These are phyloP conservation scores for Coniophora puteana DNA, from an alignment of 1,284 basidiomycete genomes.

Conservation along the genomic window DNA sequence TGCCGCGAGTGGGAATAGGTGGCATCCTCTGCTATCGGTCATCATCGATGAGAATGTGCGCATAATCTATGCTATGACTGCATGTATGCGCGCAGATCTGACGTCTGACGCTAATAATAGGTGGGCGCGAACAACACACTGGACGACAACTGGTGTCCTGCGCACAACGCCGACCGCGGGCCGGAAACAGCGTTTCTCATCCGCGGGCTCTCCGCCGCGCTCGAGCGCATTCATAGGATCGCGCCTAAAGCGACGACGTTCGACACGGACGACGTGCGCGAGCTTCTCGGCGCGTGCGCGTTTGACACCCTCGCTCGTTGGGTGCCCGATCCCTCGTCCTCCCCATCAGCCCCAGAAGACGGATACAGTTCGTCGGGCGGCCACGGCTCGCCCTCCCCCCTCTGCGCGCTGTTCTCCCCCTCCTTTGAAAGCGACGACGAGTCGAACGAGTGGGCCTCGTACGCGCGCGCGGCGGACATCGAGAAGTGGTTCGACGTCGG, in stretches of 20 bases:
- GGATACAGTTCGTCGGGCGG: too few relatives aligned
- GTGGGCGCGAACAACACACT: conserved; percentile 77
- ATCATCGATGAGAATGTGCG: conserved; percentile 54
- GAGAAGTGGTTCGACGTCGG: too few relatives aligned
- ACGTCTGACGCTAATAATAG: too few relatives aligned
- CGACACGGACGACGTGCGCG: conserved; percentile 50
- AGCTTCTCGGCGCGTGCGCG: conserved; percentile 71
- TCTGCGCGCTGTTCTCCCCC: too few relatives aligned
- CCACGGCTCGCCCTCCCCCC: too few relatives aligned
- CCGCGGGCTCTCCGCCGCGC: conserved; percentile 51
- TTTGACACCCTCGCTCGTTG: conserved; percentile 63
- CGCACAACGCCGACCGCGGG: conserved; percentile 48
- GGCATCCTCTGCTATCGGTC: conserved; percentile 44
- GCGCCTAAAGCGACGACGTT: conserved; percentile 67
- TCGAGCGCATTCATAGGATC: conserved; percentile 53
- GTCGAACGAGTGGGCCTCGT: too few relatives aligned
- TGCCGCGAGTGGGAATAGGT: conserved; percentile 34
- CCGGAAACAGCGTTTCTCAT: conserved; percentile 46
- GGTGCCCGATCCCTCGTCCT: conserved; percentile 61
- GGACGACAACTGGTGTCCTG: conserved; percentile 64
- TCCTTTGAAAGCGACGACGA: too few relatives aligned
- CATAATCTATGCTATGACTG: too few relatives aligned
- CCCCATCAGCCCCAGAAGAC: conserved; percentile 51
- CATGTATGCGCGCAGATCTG: too few relatives aligned
- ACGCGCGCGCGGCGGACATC: too few relatives aligned